Base-by-base conservation (phyloP, 2,329 filamentous ascomycete genomes). In the Hypoxylon sp. region DNA sequence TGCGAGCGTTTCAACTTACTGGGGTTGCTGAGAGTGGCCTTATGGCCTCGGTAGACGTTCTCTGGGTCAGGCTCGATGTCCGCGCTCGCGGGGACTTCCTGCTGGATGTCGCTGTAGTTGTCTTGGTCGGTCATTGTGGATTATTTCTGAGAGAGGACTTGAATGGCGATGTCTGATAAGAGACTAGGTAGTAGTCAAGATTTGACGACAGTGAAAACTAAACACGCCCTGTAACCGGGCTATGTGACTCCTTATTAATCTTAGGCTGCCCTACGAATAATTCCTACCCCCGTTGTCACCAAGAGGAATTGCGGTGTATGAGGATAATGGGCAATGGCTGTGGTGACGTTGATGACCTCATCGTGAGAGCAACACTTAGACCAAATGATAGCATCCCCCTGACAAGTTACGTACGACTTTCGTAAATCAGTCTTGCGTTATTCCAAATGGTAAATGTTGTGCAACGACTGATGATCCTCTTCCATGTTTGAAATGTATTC, bases 71-170 rank as follows among this genome's bases (percentile, higher is more conserved):
- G 39, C 14, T 62, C 63, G 5, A 23, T 54, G 27, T 53, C 57
- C 5, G 41, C 53, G 12, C 23, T 27, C 39, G 12, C 39, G 12
- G 52, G 12, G 19, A 62, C 53, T 47, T 65, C 63, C 52, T 65
- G 52, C 46, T 65, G 58, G 34, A 62, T 65, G 32, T 65, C 53
- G 47, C 58, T 65, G 47, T 65, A 62, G 51, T 65, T 62, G 30
- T 65, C 58, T 58, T 65, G 58, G 58, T 54, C 58, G 32, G 58
- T 23, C 53, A 65, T 62, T 8, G 29, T 39, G 46, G 37, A 11
- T 7, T 2, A 7, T 41, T 41, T 29, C 25, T 41, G 32, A 12
- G 9, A 29, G 27, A 50, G 5, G 23, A 50, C 7, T 32, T 32
- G 12, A 29, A 12, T 11, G 12, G 14, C 11, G 5, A 27, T 14